Evolutionary conservation across 305 asterid genomes (phyloP), one percentile per base, ranked within the genome.

Genomic region (Solanum aculeatissimum): DNA sequence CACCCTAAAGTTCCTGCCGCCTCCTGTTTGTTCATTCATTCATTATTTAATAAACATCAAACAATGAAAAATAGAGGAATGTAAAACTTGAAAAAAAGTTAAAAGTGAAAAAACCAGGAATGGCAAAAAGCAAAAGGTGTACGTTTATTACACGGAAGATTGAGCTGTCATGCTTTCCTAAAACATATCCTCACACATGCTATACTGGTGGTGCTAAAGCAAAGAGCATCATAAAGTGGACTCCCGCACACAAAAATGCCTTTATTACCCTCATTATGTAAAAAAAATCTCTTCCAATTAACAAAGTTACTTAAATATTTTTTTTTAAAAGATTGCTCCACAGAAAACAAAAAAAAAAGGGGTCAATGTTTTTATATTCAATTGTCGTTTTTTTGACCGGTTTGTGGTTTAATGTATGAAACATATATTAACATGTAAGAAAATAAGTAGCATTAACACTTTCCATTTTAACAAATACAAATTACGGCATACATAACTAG

Each of bases 1-100:
- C 86, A 91, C 95, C 89, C 98, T 89, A 81, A 90, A 85, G 87
- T 89, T 95, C 89, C 96, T 92, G 83, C 93, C 93, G 38, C 94
- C 94, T 23, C 91, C 93, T 80, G 91, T 92, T 86, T 83, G 89
- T 87, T 78, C 84, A n/a, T n/a, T n/a, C n/a, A n/a, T n/a, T 42
- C 11, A 8, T 57, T 57, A 57, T 19, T 57, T 57, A 19, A 57
- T n/a, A 57, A 57, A 47, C 11, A 53, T n/a, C 25, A 19, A 55
- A 55, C 1, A 21, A 21, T 5, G 8, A 6, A 57, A 57, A 57
- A 57, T 57, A 19, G 38, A 32, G 38, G 38, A 32, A 32, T 32
- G 38, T 32, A n/a, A n/a, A n/a, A n/a, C 43, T 47, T 47, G 38
- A 51, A 25, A 29, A 81, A 55, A 85, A 85, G 47, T 13, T 68